phyloP scores from a whole-genome alignment of 163 green algal genomes.

The Scenedesmus sp. region DNA sequence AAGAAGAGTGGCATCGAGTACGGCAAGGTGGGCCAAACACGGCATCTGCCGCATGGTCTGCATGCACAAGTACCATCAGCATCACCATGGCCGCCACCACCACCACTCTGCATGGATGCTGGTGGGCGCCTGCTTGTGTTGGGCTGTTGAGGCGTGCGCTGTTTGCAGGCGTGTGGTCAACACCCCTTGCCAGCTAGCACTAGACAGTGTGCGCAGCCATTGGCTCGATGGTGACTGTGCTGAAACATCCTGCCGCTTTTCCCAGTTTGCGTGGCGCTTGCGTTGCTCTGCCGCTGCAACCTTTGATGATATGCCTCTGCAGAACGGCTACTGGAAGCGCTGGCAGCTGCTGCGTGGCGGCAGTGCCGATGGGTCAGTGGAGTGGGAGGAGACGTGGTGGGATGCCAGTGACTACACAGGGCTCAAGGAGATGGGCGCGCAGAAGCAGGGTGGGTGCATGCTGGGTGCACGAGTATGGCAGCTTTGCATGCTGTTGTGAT shows the following conservation, averaged over 20 bases:
- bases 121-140: neutral
- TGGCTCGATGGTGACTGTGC: neutral
- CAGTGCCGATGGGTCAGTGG: slow-evolving; percentile 53
- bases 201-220: neutral
- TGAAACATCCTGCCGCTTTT: neutral
- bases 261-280: too few species aligned
- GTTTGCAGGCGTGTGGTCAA: too few species aligned
- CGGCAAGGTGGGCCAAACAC: slow-evolving; percentile 26
- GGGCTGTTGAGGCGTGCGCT: too few species aligned
- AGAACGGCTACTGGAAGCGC: slow-evolving; percentile 84
- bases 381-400: slow-evolving; percentile 98
- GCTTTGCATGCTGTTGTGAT: neutral
- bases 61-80: neutral
- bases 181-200: too few species aligned
- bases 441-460: slow-evolving; percentile 84
- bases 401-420: slow-evolving; percentile 91
- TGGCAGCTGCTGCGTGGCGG: slow-evolving; percentile 73
- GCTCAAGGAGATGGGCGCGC: slow-evolving; percentile 94
- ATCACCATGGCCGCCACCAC: too few species aligned
- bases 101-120: neutral
- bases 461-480: too few species aligned
- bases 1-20: slow-evolving; percentile 65
- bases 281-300: neutral
- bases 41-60: too few species aligned
- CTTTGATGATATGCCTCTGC: slow-evolving; percentile 17